These are phyloP conservation scores for Poterioochromonas sp. DNA, from an alignment of 352 stramenopile species.

Conservation along the genomic window DNA sequence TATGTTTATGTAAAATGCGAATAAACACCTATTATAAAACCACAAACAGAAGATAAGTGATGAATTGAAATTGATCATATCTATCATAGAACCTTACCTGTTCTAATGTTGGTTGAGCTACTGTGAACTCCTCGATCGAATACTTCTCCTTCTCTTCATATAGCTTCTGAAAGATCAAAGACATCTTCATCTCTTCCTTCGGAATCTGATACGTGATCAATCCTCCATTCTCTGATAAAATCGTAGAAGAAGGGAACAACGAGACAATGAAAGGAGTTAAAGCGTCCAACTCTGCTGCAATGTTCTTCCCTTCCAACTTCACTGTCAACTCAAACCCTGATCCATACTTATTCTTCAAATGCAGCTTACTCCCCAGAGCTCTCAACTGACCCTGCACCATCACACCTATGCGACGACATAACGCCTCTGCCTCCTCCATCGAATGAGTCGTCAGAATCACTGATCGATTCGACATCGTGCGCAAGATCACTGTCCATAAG, in stretches of 20 bases:
- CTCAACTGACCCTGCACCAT: constrained; percentile 65
- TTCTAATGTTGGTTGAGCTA: constrained; percentile 31
- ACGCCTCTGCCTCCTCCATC: constrained; percentile 63
- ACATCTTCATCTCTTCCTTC: constrained; percentile 20
- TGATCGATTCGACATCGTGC: not conserved
- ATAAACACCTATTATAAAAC: too few species aligned
- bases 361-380: constrained; percentile 71
- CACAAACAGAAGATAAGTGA: too few species aligned
- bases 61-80: too few species aligned
- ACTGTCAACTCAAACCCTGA: constrained; percentile 77
- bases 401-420: constrained; percentile 70
- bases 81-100: constrained; percentile 1
- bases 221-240: constrained; percentile 10
- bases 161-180: not conserved
- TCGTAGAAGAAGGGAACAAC: not conserved
- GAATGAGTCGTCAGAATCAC: constrained; percentile 93
- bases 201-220: constrained; percentile 24
- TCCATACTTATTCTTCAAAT: constrained; percentile 91
- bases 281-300: not conserved
- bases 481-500: constrained; percentile 5
- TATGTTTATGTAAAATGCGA: too few species aligned
- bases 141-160: not conserved
- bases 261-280: not conserved
- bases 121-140: constrained; percentile 19
- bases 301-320: constrained; percentile 41